phyloP scores from a whole-genome alignment of 2,329 filamentous ascomycete genomes.

The Ploettnerulaceae sp. region DNA sequence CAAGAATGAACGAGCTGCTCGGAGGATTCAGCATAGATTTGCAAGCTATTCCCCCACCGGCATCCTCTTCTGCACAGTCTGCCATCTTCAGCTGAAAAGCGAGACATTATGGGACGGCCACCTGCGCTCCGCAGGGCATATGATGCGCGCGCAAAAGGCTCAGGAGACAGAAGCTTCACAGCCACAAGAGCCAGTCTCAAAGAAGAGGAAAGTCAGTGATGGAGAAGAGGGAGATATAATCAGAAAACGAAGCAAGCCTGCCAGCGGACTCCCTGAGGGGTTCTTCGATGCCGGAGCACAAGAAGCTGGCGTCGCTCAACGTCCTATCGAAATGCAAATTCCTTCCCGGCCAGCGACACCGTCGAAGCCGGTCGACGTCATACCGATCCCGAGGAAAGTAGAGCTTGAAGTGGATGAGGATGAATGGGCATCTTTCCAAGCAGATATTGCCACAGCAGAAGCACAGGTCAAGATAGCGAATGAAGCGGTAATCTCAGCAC shows the following conservation, averaged over 20 bases:
- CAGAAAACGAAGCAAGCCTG: constrained; percentile 41
- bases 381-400: constrained; percentile 39
- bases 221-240: constrained; percentile 37
- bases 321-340: constrained; percentile 50
- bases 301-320: constrained; percentile 33
- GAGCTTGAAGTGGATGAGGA: constrained; percentile 58
- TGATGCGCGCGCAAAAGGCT: constrained; percentile 35
- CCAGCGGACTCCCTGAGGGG: constrained; percentile 33
- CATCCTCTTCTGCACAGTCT: constrained; percentile 63
- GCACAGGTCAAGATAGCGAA: constrained; percentile 29
- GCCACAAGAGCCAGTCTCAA: constrained; percentile 24
- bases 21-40: constrained; percentile 66
- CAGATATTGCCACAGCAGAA: constrained; percentile 59
- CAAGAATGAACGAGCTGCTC: constrained; percentile 69
- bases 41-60: constrained; percentile 64
- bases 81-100: constrained; percentile 58
- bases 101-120: constrained; percentile 66
- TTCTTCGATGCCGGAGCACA: constrained; percentile 31
- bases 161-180: constrained; percentile 13
- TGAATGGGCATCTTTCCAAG: constrained; percentile 84
- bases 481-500: constrained; percentile 62
- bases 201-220: constrained; percentile 48
- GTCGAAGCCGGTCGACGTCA: constrained; percentile 36
- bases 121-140: constrained; percentile 43
- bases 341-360: constrained; percentile 61